These are phyloP conservation scores for Moesziomyces globuligerus DNA, from an alignment of 1,284 basidiomycete species.

Conservation along the genomic window DNA sequence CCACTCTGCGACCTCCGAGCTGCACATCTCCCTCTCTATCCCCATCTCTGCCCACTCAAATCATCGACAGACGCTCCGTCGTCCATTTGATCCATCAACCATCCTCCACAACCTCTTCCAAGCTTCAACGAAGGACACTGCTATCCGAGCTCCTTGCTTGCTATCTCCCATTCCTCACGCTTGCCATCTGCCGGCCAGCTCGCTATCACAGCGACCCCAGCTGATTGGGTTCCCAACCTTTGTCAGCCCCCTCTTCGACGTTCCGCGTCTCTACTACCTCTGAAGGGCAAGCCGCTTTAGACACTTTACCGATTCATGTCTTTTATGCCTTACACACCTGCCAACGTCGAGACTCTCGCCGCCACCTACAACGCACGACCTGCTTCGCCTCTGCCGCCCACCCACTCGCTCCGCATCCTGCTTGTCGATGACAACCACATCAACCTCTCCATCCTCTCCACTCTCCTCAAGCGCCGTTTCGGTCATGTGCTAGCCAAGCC, in stretches of 20 bases:
- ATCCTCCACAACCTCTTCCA: too few species aligned
- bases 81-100: too few species aligned
- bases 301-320: constrained; percentile 23
- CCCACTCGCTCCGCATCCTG: constrained; percentile 52
- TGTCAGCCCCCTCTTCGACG: constrained; percentile 7
- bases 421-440: constrained; percentile 61
- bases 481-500: constrained; percentile 36
- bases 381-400: constrained; percentile 29
- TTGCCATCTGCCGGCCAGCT: background rate
- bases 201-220: background rate
- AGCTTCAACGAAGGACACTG: too few species aligned
- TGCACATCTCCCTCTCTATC: constrained; percentile 1
- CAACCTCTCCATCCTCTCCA: constrained; percentile 56
- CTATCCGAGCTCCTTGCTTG: background rate
- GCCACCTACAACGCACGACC: constrained; percentile 12
- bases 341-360: constrained; percentile 6
- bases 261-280: constrained; percentile 13
- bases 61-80: too few species aligned
- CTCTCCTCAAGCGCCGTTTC: constrained; percentile 55
- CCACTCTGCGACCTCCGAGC: constrained; percentile 31
- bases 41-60: too few species aligned
- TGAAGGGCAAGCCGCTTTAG: constrained; percentile 40
- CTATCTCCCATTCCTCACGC: background rate
- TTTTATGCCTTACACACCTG: constrained; percentile 5
- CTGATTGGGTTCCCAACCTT: constrained; percentile 7